Base-by-base conservation (phyloP, 768 basidiomycete species). In the Hortiboletus flavorubellus region DNA sequence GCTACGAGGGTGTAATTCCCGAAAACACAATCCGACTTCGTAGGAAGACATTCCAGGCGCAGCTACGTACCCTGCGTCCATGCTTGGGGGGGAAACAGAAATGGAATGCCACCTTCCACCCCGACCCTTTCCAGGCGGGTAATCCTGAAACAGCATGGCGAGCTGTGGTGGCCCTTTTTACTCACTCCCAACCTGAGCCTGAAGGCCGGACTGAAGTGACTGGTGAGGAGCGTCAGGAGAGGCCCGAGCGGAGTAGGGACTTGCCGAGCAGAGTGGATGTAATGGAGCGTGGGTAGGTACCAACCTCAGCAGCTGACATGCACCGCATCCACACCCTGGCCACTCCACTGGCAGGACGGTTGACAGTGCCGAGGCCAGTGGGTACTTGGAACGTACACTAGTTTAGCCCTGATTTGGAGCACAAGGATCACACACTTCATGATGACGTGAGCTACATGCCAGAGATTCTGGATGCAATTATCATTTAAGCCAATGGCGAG, bases 141-240 rank as follows among this genome's bases (percentile, higher is more conserved):
- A 12, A 23, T 26, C 4, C 16, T 34, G 35, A 49, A 0, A 31
- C 15, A 15, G 63, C 63, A 43, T 64, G 63, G 64, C 1, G 43
- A 0, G 57, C 40, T 37, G 54, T 64, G 2, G 31, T 41, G 6
- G 30, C 7, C 3, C 60, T 64, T 14, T 58, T 62, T 38, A 39
- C 45, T 39, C 21, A 4, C 2, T 2, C 8, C 15, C n/a, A 5
- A 21, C 21, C 21, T 21, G 1, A 6, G 8, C 15, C 18, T 50
- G 29, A 31, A 1, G 8, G 8, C 15, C 18, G 46, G 29, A 31
- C 16, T 14, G 29, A 29, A 11, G 10, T 26, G 41, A 10, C 15
- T 3, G 7, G 18, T 3, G 26, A 2, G 26, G 26, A 26, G 26
- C 3, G 26, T 5, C 26, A 26, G 26, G 26, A 26, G 26, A 26